Conservation (phyloP, 1,139 yeast genomes). For the Spencermartinsiella ligniputridi region DNA sequence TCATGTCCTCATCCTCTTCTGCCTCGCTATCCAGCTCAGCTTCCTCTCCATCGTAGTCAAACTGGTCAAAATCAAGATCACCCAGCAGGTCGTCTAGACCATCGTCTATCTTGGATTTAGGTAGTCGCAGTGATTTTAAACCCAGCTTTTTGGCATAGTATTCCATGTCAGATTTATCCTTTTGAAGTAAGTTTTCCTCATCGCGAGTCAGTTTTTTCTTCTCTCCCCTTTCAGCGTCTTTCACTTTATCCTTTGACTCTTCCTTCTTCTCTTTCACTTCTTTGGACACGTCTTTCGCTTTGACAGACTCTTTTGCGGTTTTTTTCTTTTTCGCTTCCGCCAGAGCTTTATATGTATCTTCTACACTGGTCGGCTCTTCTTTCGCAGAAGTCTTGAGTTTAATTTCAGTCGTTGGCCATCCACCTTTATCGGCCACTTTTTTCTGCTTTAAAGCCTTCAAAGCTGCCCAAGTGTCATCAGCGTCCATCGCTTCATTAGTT, state of each 20-base stretch:
- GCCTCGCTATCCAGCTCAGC: slow-evolving; percentile 24
- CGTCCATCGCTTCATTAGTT: slow-evolving; percentile 13
- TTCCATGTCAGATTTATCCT: slow-evolving; percentile 74
- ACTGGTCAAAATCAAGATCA: slow-evolving; percentile 61
- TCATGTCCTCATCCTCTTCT: slow-evolving; percentile 25
- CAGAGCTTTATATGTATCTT: not conserved
- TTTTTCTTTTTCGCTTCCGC: slow-evolving; percentile 7
- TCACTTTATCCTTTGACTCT: slow-evolving; percentile 5
- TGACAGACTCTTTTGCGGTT: slow-evolving; percentile 4
- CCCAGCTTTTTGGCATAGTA: slow-evolving; percentile 84
- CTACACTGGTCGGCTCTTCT: not conserved
- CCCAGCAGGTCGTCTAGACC: slow-evolving; percentile 69
- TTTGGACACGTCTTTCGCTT: not conserved
- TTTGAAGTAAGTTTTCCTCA: slow-evolving; percentile 40
- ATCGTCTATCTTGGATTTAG: slow-evolving; percentile 56
- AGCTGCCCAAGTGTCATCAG: slow-evolving; percentile 41
- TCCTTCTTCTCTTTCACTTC: slow-evolving; percentile 16
- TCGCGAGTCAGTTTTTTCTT: slow-evolving; percentile 5
- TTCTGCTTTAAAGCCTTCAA: slow-evolving; percentile 41
- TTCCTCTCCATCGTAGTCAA: slow-evolving; percentile 33
- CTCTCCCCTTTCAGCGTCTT: slow-evolving; percentile 13
- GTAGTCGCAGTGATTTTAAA: slow-evolving; percentile 47
- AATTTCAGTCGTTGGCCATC: slow-evolving; percentile 1
- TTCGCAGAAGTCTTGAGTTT: not conserved
- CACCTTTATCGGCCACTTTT: slow-evolving; percentile 12